phyloP scores from a whole-genome alignment of 129 eudicot species.

The Artemisia annua region DNA sequence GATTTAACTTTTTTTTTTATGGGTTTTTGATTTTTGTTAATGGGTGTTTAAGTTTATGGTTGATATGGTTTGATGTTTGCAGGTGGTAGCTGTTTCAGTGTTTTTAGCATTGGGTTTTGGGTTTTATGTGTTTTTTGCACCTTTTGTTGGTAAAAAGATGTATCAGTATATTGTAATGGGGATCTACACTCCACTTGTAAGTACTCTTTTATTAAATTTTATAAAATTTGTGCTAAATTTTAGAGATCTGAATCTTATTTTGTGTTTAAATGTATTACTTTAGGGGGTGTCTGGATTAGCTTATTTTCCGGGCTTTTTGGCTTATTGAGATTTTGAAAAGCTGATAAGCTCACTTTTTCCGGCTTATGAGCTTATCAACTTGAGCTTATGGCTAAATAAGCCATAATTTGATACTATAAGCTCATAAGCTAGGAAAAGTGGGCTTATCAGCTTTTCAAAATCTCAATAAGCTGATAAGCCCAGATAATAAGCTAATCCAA shows the following conservation, averaged over 20 bases:
- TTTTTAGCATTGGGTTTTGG: conserved; percentile 99
- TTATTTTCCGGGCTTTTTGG: no score
- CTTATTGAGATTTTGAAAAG: no score
- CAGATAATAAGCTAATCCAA: no score
- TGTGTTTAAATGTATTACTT: conserved; percentile 22
- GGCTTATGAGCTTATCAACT: no score
- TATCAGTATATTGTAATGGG: conserved; percentile 94
- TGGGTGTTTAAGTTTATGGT: not conserved
- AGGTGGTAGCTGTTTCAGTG: conserved; percentile 98
- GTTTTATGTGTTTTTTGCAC: conserved; percentile 98
- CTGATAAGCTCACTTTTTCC: no score
- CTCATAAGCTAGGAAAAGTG: no score
- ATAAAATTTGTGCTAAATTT: conserved; percentile 9
- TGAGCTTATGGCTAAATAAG: no score
- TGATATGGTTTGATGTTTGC: conserved; percentile 23
- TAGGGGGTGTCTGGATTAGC: not conserved
- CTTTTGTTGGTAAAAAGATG: conserved; percentile 89
- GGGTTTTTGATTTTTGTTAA: conserved; percentile 5
- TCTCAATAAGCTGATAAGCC: no score
- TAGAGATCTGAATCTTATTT: conserved; percentile 57
- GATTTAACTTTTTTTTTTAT: not conserved
- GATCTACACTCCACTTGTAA: conserved; percentile 96
- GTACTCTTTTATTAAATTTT: conserved; percentile 26
- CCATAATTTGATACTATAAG: no score
- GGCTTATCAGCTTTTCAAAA: no score